These are phyloP conservation scores for Castanopsis chinensis DNA, from an alignment of 306 rosid species.

Conservation along the genomic window DNA sequence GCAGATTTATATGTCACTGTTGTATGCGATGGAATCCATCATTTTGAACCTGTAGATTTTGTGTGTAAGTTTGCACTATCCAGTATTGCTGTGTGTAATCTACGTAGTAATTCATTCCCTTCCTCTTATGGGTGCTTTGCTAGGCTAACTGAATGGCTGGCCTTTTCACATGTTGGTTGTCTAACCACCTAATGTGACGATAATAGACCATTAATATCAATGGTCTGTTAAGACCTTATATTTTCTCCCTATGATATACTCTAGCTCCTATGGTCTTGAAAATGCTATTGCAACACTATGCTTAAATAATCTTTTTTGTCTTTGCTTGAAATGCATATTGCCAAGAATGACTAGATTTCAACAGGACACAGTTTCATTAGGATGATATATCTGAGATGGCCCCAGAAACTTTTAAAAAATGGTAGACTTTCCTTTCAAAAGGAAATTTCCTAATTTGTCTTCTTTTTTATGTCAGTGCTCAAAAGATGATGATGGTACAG, in stretches of 20 bases:
- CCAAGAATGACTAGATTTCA: background rate
- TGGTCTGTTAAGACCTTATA: background rate
- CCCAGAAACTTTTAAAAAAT: background rate
- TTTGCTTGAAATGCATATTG: background rate
- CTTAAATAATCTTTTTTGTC: background rate
- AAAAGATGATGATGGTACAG: background rate
- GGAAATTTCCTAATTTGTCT: slow-evolving; percentile 13
- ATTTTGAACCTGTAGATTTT: background rate
- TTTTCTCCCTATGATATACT: background rate
- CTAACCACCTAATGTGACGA: background rate
- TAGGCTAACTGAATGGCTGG: too few relatives aligned
- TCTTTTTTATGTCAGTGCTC: background rate
- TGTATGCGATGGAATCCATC: background rate
- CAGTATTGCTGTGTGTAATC: background rate
- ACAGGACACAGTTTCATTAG: background rate
- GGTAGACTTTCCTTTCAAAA: background rate
- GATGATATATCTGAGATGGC: background rate
- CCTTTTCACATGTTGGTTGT: background rate
- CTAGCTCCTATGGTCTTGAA: background rate
- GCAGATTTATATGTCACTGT: background rate
- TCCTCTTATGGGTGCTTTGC: background rate
- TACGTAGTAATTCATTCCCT: background rate
- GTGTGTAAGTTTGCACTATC: background rate
- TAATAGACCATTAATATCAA: background rate
- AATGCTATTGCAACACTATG: background rate